Conservation (phyloP, 2,329 filamentous ascomycete species). For the Lasiodiplodia theobromae region DNA sequence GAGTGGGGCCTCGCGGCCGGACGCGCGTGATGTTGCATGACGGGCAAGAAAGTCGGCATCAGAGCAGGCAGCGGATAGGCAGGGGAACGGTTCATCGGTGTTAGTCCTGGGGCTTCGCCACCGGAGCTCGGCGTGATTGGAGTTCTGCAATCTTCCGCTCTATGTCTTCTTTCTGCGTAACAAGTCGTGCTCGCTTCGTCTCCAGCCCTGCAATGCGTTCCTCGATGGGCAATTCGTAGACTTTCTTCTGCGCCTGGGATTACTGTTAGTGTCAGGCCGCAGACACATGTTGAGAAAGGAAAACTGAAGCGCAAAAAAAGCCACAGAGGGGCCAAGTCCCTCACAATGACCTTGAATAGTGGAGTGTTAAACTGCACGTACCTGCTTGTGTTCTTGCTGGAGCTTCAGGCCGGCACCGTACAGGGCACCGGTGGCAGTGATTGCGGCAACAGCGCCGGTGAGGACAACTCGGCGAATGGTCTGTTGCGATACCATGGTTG, state of each 20-base stretch:
- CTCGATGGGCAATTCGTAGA: slow-evolving; percentile 38
- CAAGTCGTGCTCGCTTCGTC: slow-evolving; percentile 56
- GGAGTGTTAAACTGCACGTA: slow-evolving; percentile 38
- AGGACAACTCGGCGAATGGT: slow-evolving; percentile 58
- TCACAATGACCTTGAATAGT: neutral
- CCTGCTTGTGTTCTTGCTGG: slow-evolving; percentile 59
- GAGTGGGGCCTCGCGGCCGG: neutral
- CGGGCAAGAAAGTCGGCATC: slow-evolving; percentile 7
- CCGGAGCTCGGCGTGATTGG: slow-evolving; percentile 17
- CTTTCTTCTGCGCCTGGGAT: slow-evolving; percentile 14
- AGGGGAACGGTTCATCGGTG: slow-evolving; percentile 8
- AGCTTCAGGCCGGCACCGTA: slow-evolving; percentile 68
- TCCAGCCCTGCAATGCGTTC: slow-evolving; percentile 65
- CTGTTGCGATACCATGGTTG: slow-evolving; percentile 31
- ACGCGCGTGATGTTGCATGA: slow-evolving; percentile 18
- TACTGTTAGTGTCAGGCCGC: neutral
- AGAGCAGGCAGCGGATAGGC: neutral
- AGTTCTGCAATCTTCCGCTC: slow-evolving; percentile 64
- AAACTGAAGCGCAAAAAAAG: neutral
- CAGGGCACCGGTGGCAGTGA: slow-evolving; percentile 64
- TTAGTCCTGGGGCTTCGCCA: slow-evolving; percentile 6
- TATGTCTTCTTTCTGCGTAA: slow-evolving; percentile 59
- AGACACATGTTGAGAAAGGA: neutral
- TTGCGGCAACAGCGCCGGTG: slow-evolving; percentile 62
- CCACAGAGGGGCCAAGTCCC: neutral